Percentiles rank a stretch among this genome's conserved stretches.
Conservation (phyloP, 2,329 filamentous ascomycete species). For the Stemphylium beticola region DNA sequence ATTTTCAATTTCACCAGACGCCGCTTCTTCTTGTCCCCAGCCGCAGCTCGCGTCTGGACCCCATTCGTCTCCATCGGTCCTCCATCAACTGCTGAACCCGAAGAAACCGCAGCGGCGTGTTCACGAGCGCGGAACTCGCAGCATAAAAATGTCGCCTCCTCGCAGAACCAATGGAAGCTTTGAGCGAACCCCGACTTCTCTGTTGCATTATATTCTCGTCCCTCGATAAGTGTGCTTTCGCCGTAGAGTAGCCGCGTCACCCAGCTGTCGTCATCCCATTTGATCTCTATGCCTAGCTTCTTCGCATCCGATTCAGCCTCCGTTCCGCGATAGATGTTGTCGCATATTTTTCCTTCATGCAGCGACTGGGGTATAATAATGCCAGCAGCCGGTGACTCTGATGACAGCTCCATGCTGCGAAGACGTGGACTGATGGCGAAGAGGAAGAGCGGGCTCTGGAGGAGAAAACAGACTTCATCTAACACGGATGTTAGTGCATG, state of each 20-base stretch:
- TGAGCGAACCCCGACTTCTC: constrained; percentile 1
- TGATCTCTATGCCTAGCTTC: constrained; percentile 7
- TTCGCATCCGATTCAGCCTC: not conserved
- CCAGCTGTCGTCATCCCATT: constrained; percentile 11
- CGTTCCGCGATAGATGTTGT: not conserved
- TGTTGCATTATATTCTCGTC: not conserved
- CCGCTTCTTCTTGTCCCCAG: not conserved
- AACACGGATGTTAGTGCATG: not conserved
- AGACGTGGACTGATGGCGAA: constrained; percentile 14
- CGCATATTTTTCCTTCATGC: too few relatives aligned
- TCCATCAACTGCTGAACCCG: not conserved
- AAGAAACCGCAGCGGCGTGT: not conserved
- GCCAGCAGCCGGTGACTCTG: not conserved
- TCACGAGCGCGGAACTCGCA: constrained; percentile 17
- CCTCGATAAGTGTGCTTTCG: constrained; percentile 10
- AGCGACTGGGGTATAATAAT: not conserved
- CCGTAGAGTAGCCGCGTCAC: constrained; percentile 7
- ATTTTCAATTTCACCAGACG: constrained; percentile 16
- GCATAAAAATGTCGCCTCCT: constrained; percentile 13
- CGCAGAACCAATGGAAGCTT: constrained; percentile 20
- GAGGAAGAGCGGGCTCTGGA: constrained; percentile 14
- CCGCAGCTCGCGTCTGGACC: not conserved
- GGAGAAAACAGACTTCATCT: constrained; percentile 17
- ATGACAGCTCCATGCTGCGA: not conserved
- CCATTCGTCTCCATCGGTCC: not conserved